These are phyloP conservation scores for Boletus subcaerulescens DNA, from an alignment of 768 basidiomycete genomes.

Conservation along the genomic window DNA sequence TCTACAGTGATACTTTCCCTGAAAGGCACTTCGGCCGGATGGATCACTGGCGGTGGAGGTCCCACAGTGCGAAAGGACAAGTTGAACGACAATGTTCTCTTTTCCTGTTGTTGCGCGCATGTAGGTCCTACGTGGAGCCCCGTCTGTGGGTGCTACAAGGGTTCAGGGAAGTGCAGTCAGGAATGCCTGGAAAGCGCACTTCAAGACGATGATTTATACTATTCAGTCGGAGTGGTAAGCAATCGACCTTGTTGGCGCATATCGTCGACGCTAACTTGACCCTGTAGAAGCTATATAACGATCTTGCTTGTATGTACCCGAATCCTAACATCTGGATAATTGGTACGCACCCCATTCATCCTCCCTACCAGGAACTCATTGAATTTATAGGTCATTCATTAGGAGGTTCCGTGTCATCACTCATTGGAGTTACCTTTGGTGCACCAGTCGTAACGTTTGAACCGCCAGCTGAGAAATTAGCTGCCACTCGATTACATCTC, in stretches of 20 bases:
- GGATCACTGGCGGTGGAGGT: slow-evolving; percentile 69
- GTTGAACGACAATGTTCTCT: slow-evolving; percentile 91
- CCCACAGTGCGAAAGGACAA: slow-evolving; percentile 88
- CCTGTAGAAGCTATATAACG: slow-evolving; percentile 83
- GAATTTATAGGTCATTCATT: slow-evolving; percentile 59
- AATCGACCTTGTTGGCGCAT: background rate
- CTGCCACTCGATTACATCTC: slow-evolving; percentile 79
- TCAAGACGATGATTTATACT: slow-evolving; percentile 81
- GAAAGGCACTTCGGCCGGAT: slow-evolving; percentile 87
- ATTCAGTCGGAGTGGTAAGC: slow-evolving; percentile 77
- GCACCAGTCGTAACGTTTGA: slow-evolving; percentile 89
- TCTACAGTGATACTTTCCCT: slow-evolving; percentile 83
- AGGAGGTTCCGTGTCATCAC: slow-evolving; percentile 80
- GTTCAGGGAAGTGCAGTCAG: slow-evolving; percentile 73
- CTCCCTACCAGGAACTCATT: background rate
- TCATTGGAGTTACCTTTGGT: slow-evolving; percentile 90
- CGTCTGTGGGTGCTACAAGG: slow-evolving; percentile 84
- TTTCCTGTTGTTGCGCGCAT: slow-evolving; percentile 93
- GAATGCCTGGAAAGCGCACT: slow-evolving; percentile 78
- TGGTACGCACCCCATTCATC: slow-evolving; percentile 37
- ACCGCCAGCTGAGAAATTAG: slow-evolving; percentile 69
- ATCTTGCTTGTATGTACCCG: slow-evolving; percentile 89
- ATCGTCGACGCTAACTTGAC: background rate
- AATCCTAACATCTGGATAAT: slow-evolving; percentile 85
- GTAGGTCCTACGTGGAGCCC: slow-evolving; percentile 94